Evolutionary conservation across 306 rosid species (phyloP).

Genomic region (Vachellia collinsii): DNA sequence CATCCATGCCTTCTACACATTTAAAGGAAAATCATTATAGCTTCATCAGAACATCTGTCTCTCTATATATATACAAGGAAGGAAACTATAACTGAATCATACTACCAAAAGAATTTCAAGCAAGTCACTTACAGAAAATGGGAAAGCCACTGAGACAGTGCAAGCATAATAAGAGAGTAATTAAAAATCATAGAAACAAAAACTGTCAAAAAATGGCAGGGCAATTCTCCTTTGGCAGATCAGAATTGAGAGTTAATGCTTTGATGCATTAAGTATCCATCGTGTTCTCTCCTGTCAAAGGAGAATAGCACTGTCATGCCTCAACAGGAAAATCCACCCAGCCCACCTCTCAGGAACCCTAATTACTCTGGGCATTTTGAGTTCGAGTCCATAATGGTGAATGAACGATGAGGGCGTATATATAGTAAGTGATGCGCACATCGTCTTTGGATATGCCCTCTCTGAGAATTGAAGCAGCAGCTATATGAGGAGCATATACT

Average conservation of each 20-base stretch:
- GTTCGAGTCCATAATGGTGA: no score
- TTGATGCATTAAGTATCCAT: no score
- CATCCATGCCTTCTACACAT: slow-evolving; percentile 12
- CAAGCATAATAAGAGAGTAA: neutral
- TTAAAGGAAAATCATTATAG: slow-evolving; percentile 19
- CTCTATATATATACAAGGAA: neutral
- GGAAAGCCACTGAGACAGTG: neutral
- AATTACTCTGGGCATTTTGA: no score
- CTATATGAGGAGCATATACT: slow-evolving; percentile 40
- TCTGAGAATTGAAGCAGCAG: neutral
- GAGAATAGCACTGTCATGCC: slow-evolving; percentile 74
- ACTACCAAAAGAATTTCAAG: slow-evolving; percentile 1
- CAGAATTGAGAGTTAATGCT: neutral
- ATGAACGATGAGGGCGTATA: no score
- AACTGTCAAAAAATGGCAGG: slow-evolving; percentile 65
- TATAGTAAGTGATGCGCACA: no score
- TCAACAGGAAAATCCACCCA: slow-evolving; percentile 43
- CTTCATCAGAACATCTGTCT: neutral
- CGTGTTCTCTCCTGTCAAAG: slow-evolving; percentile 51
- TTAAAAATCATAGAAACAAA: neutral
- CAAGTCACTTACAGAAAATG: slow-evolving; percentile 11
- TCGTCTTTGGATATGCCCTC: slow-evolving; percentile 52
- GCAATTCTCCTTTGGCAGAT: slow-evolving; percentile 94
- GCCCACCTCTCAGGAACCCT: no score
- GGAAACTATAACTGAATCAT: slow-evolving; percentile 4